These are phyloP conservation scores for Lasiodiplodia hormozganensis DNA, from an alignment of 2,329 filamentous ascomycete species.

Conservation along the genomic window DNA sequence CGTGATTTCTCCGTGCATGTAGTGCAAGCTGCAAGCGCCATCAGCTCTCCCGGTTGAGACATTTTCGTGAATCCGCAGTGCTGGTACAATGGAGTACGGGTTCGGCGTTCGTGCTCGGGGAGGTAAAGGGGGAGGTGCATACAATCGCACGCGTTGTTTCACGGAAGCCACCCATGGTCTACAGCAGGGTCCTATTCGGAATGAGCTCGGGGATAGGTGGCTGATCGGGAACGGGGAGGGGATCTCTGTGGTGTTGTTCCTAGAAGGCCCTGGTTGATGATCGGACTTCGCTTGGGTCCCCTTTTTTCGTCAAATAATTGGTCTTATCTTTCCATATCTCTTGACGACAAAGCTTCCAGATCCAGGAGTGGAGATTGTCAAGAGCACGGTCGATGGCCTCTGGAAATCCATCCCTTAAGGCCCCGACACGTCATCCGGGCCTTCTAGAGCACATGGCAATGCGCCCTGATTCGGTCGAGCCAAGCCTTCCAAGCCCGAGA, in stretches of 20 bases:
- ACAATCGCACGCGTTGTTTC: conserved; percentile 14
- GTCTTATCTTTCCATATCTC: not conserved
- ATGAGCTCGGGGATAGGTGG: conserved; percentile 23
- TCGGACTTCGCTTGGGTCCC: not conserved
- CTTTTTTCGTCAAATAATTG: conserved; percentile 4
- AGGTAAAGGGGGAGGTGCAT: conserved; percentile 20
- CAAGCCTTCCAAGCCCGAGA: conserved; percentile 10
- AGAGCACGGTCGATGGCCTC: not conserved
- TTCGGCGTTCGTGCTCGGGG: not conserved
- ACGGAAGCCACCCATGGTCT: conserved; percentile 16
- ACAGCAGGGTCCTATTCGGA: conserved; percentile 9
- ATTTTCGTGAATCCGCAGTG: conserved; percentile 21
- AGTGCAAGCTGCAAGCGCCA: conserved; percentile 9
- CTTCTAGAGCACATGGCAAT: not conserved
- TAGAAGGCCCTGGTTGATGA: not conserved
- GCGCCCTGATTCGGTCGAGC: not conserved
- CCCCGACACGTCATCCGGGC: conserved; percentile 9
- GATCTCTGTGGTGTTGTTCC: conserved; percentile 6
- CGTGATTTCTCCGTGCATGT: conserved; percentile 18
- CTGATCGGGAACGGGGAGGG: conserved; percentile 7
- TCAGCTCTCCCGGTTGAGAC: conserved; percentile 5
- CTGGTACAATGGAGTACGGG: conserved; percentile 2
- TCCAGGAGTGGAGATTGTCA: not conserved
- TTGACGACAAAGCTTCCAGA: not conserved
- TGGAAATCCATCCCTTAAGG: not conserved